phyloP scores from a whole-genome alignment of 2,329 filamentous ascomycete species.

The Elsinoe fawcettii region DNA sequence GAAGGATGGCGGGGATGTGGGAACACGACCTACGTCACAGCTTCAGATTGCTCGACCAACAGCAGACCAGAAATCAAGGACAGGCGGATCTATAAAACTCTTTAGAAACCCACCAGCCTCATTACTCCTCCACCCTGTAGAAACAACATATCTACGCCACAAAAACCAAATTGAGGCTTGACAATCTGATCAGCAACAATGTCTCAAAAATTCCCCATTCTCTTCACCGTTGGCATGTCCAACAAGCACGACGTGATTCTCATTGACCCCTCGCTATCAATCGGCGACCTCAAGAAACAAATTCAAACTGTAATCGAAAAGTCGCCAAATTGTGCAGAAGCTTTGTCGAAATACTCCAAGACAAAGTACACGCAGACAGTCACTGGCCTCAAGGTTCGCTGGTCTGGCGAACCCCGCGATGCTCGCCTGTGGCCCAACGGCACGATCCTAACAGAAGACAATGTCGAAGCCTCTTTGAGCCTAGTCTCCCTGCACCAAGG shows the following conservation, averaged over 20 bases:
- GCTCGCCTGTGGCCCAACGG: constrained; percentile 28
- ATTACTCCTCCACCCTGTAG: not conserved
- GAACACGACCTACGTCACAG: not conserved
- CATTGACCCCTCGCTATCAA: constrained; percentile 22
- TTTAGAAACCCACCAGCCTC: constrained; percentile 3
- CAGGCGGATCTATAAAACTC: not conserved
- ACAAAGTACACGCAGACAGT: constrained; percentile 26
- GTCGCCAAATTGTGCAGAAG: constrained; percentile 13
- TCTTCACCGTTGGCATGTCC: constrained; percentile 31
- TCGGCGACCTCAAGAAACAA: constrained; percentile 22
- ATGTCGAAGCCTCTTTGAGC: constrained; percentile 26
- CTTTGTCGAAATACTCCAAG: constrained; percentile 30
- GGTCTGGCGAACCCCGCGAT: constrained; percentile 28
- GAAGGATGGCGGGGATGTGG: not conserved
- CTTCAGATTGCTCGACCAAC: not conserved
- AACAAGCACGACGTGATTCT: constrained; percentile 31
- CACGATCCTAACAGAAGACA: constrained; percentile 31
- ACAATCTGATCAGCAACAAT: not conserved
- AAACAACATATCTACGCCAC: constrained; percentile 1
- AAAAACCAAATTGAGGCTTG: not conserved
- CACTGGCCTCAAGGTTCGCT: constrained; percentile 28
- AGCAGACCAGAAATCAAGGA: not conserved
- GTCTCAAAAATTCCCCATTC: constrained; percentile 25
- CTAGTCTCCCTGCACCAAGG: constrained; percentile 28
- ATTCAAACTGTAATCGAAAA: constrained; percentile 19